Evolutionary conservation across 257 asterid species (phyloP), one percentile per base, ranked within the genome.

Genomic region (Nicotiana paniculata): DNA sequence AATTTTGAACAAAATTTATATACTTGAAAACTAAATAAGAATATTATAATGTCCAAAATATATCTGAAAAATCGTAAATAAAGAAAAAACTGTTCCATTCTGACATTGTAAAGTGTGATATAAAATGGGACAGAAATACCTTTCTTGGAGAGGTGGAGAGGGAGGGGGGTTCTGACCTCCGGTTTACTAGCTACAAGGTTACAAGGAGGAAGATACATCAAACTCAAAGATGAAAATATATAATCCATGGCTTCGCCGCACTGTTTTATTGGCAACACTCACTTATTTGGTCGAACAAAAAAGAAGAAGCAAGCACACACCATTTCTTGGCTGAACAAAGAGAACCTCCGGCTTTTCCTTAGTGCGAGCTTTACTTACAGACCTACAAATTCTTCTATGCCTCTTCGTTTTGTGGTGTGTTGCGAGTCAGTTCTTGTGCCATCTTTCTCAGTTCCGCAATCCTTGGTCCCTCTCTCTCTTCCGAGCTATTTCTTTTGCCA

Each of bases 401-500:
- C 9, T 75, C 63, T 51, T 75, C 15, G 16, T 13, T 46, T 72
- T 21, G 37, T 46, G 61, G 62, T 32, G 62, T 32, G 16, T 48
- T 48, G 79, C 62, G 11, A 10, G 0, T 74, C 55, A 39, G 4
- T 17, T 69, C 77, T 39, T n/a, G 55, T 39, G 2, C 33, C 63
- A 63, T 12, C 26, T 17, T 37, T 24, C 64, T 53, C 54, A 66
- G 78, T 10, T 51, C 63, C 5, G 18, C 66, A 54, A 46, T 76
- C 79, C 59, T 90, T 85, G 84, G 15, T 81, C 82, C 82, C 81
- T 79, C 83, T 90, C 92, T 86, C 97, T 92, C 62, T 91, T 88
- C 64, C 96, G 95, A 51, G 91, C 93, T 82, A 88, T 51, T 81
- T 93, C 96, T 79, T 93, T 89, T 17, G 97, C 97, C 92, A 90